Evolutionary conservation across 179 eudicot species (phyloP).

Genomic region (Silene vulgaris): DNA sequence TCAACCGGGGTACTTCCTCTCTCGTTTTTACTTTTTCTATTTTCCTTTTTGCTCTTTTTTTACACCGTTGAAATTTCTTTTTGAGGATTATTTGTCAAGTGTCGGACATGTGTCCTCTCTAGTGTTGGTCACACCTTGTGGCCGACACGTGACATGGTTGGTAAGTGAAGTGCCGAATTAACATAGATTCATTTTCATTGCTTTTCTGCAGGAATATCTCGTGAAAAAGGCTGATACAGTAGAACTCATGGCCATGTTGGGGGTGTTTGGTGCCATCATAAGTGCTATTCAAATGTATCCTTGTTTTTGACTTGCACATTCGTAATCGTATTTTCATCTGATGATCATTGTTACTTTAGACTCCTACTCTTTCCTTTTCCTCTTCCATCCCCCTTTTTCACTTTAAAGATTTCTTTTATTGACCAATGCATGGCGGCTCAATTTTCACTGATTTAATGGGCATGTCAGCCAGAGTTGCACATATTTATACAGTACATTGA

Average conservation of each 20-base stretch:
- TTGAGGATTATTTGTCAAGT: not conserved
- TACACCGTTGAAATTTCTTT: not conserved
- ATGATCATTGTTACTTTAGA: not conserved
- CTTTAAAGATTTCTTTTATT: not conserved
- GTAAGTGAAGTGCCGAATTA: not conserved
- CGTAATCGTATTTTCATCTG: not conserved
- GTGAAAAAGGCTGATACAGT: constrained; percentile 69
- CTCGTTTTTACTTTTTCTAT: too few relatives aligned
- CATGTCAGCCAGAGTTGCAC: not conserved
- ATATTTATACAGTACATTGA: not conserved
- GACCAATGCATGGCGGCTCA: not conserved
- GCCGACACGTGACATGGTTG: not conserved
- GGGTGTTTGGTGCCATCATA: constrained; percentile 66
- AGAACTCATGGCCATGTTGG: constrained; percentile 84
- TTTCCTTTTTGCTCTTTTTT: not conserved
- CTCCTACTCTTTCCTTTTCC: not conserved
- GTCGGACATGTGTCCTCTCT: not conserved
- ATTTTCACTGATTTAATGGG: not conserved
- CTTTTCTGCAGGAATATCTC: constrained; percentile 58
- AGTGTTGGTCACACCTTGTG: not conserved
- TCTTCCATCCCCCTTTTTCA: not conserved
- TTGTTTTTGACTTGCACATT: constrained; percentile 19
- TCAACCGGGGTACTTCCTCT: too few relatives aligned
- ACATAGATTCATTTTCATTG: not conserved
- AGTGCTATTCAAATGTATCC: constrained; percentile 89